Percentiles rank a stretch among this genome's conserved stretches.
Evolutionary conservation across 106 monocot species (phyloP).

Genomic region (Dendrobium huoshanense): DNA sequence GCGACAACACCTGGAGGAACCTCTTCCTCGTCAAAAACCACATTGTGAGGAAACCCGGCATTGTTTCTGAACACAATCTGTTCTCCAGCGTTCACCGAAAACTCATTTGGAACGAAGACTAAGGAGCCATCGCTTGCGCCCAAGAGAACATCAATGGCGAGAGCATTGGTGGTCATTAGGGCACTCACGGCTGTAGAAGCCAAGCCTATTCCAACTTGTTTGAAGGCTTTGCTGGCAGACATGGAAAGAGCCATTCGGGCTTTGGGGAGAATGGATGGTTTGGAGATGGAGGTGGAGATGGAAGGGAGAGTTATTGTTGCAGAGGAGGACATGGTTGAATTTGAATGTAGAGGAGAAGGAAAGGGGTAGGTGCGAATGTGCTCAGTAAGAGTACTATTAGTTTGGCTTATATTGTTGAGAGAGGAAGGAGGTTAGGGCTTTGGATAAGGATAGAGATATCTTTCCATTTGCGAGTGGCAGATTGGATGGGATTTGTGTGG

Average conservation of each 20-base stretch:
- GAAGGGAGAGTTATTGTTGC: conserved; percentile 53
- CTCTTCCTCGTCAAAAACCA: conserved; percentile 86
- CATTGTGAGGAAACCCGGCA: conserved; percentile 92
- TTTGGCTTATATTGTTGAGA: too few species aligned
- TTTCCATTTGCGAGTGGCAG: too few species aligned
- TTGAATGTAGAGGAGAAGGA: too few species aligned
- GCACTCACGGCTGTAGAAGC: conserved; percentile 36
- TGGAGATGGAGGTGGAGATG: conserved; percentile 55
- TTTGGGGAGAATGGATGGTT: conserved; percentile 5
- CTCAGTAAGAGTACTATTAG: too few species aligned
- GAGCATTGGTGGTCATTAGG: conserved; percentile 48
- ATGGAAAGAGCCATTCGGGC: neutral
- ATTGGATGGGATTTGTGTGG: too few species aligned
- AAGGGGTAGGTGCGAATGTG: too few species aligned
- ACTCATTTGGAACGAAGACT: conserved; percentile 56
- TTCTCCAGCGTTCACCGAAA: conserved; percentile 53
- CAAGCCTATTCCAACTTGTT: conserved; percentile 30
- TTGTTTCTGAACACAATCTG: conserved; percentile 86
- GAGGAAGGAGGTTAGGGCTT: too few species aligned
- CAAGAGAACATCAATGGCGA: conserved; percentile 51
- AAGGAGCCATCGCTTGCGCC: conserved; percentile 50
- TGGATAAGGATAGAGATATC: too few species aligned
- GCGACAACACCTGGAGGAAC: conserved; percentile 63
- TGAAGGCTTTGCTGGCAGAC: conserved; percentile 39
- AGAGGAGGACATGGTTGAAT: conserved; percentile 10